Evolutionary conservation across 2,329 filamentous ascomycete species (phyloP).

Genomic region (Penicillium polonicum): DNA sequence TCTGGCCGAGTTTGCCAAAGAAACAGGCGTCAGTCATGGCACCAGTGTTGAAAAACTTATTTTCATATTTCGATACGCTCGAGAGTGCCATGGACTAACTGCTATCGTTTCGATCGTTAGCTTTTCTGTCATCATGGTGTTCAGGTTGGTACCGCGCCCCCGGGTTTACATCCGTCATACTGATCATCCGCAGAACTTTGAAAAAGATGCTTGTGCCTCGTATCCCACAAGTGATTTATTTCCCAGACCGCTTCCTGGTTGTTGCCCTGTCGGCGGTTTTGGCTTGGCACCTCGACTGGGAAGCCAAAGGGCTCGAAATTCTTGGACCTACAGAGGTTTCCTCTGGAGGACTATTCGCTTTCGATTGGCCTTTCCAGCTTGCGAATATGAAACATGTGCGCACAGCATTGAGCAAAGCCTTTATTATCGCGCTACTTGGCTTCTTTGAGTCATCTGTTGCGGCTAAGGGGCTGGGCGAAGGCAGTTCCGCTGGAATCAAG

Average conservation of each 20-base stretch:
- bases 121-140: conserved; percentile 87
- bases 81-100: conserved; percentile 70
- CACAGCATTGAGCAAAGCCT: conserved; percentile 84
- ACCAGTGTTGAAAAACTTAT: conserved; percentile 82
- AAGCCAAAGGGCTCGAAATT: conserved; percentile 74
- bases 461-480: conserved; percentile 77
- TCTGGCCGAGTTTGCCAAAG: conserved; percentile 63
- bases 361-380: conserved; percentile 80
- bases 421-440: conserved; percentile 90
- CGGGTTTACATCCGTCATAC: neutral
- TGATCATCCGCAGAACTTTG: conserved; percentile 59
- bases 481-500: conserved; percentile 64
- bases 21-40: conserved; percentile 67
- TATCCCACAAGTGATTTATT: conserved; percentile 76
- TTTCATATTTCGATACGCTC: conserved; percentile 70
- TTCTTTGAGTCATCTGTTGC: conserved; percentile 98
- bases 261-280: conserved; percentile 82
- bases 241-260: conserved; percentile 88
- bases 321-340: conserved; percentile 77
- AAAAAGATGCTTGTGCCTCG: conserved; percentile 78
- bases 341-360: conserved; percentile 69
- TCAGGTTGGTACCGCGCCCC: conserved; percentile 56
- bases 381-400: conserved; percentile 78
- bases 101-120: conserved; percentile 73
- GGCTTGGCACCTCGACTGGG: conserved; percentile 74